Evolutionary conservation across 2,329 filamentous ascomycete species (phyloP), one percentile per base, ranked within the genome.

Genomic region (Salinomyces thailandicus): DNA sequence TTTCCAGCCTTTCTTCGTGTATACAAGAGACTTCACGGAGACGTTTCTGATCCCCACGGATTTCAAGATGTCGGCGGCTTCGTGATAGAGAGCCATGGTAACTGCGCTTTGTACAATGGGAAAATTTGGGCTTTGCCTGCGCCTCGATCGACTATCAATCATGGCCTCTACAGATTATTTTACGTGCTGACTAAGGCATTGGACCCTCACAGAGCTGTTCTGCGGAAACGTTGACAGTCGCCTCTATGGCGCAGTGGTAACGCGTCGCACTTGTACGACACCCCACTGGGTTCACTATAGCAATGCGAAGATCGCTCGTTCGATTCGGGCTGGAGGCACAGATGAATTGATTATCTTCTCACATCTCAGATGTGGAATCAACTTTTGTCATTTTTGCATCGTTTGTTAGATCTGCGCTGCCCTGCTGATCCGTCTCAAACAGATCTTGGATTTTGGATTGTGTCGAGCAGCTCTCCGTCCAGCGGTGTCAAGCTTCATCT

Each of bases 21-120:
- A 96, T 30, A 96, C 76, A 22, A 84, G 72, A 5, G 85, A 85
- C 61, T 93, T 94, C 45, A 96, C 71, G 17, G 85, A 94, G 13
- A 85, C 85, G n/a, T 81, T 79, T 3, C 69, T 63, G n/a, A 74
- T 72, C 1, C 73, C 64, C 3, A 77, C 63, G 5, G 71, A 72
- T 3, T 73, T 72, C 38, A 98, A 64, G 22, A 95, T 68, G 11
- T 78, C 71, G 3, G 82, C 85, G 5, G 87, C 82, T 66, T 96
- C 91, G 58, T 93, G 82, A 60, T 98, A 98, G 38, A 98, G 79
- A 32, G 87, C 93, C 89, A 96, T 96, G 11, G 40, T n/a, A 30
- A 11, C 16, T 17, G 16, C 28, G 14, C 8, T 14, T 7, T 31
- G 20, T 7, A 24, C n/a, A n/a, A n/a, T n/a, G n/a, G n/a, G n/a